Percentiles rank a stretch among this genome's conserved stretches.
These are phyloP conservation scores for Scheffersomyces spartinae DNA, from an alignment of 805 yeast species.

Conservation along the genomic window DNA sequence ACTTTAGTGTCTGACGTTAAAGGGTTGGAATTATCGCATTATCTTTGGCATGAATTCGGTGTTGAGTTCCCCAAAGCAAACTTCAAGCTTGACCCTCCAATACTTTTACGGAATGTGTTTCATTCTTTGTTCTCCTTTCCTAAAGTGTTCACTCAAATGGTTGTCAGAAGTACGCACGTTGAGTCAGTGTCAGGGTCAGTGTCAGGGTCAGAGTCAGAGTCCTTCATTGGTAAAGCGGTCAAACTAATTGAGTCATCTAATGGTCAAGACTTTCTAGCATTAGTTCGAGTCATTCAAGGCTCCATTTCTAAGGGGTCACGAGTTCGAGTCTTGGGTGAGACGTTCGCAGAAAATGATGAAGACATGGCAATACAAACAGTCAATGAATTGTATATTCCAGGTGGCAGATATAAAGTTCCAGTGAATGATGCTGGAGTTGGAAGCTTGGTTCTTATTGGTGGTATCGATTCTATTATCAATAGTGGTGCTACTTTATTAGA, in stretches of 20 bases:
- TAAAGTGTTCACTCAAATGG: too few relatives aligned
- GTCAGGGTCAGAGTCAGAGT: neutral
- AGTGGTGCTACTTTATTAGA: constrained; percentile 59
- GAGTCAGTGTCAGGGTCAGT: too few relatives aligned
- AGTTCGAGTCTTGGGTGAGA: constrained; percentile 48
- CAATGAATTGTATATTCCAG: constrained; percentile 38
- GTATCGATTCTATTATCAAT: constrained; percentile 43
- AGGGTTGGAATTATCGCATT: constrained; percentile 20
- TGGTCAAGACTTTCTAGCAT: constrained; percentile 39
- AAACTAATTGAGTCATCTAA: constrained; percentile 49
- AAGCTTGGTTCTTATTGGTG: constrained; percentile 54
- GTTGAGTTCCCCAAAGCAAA: constrained; percentile 28
- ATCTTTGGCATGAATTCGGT: constrained; percentile 39
- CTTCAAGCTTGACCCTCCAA: constrained; percentile 44
- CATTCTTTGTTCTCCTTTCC: too few relatives aligned
- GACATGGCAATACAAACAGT: constrained; percentile 35
- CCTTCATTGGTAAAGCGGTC: constrained; percentile 17
- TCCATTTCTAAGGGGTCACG: constrained; percentile 33
- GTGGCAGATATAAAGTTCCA: constrained; percentile 59
- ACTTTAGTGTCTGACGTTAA: constrained; percentile 42
- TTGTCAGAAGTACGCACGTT: too few relatives aligned
- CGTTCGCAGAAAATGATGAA: constrained; percentile 35
- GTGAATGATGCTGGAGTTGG: constrained; percentile 50
- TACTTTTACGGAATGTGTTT: too few relatives aligned
- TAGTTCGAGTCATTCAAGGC: constrained; percentile 58